Percentiles rank a stretch among this genome's conserved stretches.
These are phyloP conservation scores for Lepidopterella palustris DNA, from an alignment of 495 filamentous ascomycete genomes.

Conservation along the genomic window DNA sequence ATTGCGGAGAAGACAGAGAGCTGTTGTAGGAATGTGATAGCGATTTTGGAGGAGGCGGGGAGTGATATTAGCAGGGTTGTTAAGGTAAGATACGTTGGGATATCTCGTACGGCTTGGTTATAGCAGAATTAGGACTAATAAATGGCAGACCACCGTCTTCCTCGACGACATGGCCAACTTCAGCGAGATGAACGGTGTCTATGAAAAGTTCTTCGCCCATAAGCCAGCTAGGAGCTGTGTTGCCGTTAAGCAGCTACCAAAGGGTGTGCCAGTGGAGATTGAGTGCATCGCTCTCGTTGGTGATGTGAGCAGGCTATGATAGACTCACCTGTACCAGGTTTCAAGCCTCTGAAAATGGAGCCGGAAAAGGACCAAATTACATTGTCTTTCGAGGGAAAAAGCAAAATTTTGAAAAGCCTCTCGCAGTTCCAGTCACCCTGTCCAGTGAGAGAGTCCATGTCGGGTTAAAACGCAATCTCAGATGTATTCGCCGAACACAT, in stretches of 20 bases:
- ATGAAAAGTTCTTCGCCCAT: conserved; percentile 78
- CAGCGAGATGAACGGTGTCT: conserved; percentile 78
- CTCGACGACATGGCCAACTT: conserved; percentile 81
- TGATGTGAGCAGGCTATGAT: conserved; percentile 6
- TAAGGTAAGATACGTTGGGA: conserved; percentile 48
- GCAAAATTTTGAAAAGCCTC: too few relatives aligned
- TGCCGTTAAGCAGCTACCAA: conserved; percentile 81
- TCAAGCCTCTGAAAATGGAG: too few relatives aligned
- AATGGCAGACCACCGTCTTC: conserved; percentile 52
- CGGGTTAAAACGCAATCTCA: too few relatives aligned
- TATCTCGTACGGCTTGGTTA: not conserved
- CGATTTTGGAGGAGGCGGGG: conserved; percentile 70
- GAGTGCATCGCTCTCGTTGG: conserved; percentile 68
- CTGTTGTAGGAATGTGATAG: conserved; percentile 72
- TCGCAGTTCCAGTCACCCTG: too few relatives aligned
- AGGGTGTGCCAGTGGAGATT: conserved; percentile 87
- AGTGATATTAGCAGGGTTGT: conserved; percentile 68
- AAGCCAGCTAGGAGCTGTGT: conserved; percentile 93
- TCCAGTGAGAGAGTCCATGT: too few relatives aligned
- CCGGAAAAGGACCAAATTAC: too few relatives aligned
- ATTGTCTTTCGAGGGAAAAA: too few relatives aligned
- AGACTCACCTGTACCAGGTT: too few relatives aligned
- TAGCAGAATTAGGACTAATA: not conserved
- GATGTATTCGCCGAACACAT: too few relatives aligned
- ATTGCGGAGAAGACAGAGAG: conserved; percentile 69